Conservation (phyloP, 352 stramenopile genomes). For the Heterotrichella gracilis region DNA sequence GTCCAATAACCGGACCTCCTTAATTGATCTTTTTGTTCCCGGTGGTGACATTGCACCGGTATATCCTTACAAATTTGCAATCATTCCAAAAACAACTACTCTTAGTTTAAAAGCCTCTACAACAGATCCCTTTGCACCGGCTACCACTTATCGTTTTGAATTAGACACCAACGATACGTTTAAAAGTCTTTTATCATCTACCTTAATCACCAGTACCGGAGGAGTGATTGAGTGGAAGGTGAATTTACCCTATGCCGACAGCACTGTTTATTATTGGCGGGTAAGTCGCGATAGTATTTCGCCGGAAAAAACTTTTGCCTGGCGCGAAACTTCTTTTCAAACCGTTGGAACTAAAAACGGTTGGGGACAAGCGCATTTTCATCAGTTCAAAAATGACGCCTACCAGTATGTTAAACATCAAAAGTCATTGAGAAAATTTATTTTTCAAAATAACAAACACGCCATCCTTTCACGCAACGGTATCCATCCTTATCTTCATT, state of each 20-base stretch:
- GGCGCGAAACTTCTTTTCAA: neutral
- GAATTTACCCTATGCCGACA: neutral
- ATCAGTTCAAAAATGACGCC: neutral
- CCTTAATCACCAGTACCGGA: neutral
- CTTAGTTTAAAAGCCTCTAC: neutral
- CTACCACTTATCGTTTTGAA: neutral
- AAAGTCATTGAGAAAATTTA: neutral
- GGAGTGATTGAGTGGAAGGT: neutral
- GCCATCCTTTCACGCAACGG: neutral
- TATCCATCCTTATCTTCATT: neutral
- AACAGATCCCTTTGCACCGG: neutral
- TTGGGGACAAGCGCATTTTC: neutral
- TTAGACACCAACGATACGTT: neutral
- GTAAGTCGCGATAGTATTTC: slow-evolving; percentile 1
- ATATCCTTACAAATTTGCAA: slow-evolving; percentile 1
- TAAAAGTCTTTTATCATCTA: neutral
- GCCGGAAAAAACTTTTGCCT: neutral
- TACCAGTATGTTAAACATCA: neutral
- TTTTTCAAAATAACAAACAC: neutral
- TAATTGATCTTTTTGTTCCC: neutral
- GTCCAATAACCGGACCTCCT: neutral
- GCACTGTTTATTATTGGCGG: neutral
- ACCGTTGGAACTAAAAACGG: neutral
- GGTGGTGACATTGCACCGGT: neutral
- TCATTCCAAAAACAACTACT: neutral